Base-by-base conservation (phyloP, 306 rosid species). In the Acmispon strigosus region DNA sequence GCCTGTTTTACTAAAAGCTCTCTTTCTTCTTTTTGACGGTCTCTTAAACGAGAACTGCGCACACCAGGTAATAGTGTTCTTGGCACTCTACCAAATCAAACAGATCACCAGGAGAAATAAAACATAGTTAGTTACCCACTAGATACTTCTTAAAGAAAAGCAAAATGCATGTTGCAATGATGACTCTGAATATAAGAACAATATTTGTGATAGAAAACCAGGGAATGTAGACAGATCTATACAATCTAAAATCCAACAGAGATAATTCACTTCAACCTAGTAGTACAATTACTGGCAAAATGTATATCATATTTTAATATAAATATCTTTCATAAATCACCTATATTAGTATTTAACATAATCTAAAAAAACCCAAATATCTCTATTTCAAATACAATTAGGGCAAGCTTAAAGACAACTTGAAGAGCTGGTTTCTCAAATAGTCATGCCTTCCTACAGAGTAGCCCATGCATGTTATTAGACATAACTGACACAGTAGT, bases 31-130 rank as follows among this genome's bases (percentile, higher is more conserved):
- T 82, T 94, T 63, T 81, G 96, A 22, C 96, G 95, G 72, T 91
- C 96, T 83, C 88, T 86, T 61, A 86, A 72, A 63, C 99, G 92
- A 13, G 99, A 94, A 73, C 97, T 87, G 71, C 96, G 86, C 52
- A 94, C 91, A 39, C 99, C 97, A 19, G 99, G 97, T 73, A 94
- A 86, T 47, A 94, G 76, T 68, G 96, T 75, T 79, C 90, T 91
- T 62, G 99, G 99, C 66, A 94, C 91, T 72, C 99, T 91, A 78
- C 56, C 74, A 84, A 68, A 81, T 14, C 62, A 62, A 75, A 62
- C 76, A 80, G 58, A 85, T 57, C 49, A 86, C 55, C 75, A 80
- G 66, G 20, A 66, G 69, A 62, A 80, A 73, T 34, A 60, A 60
- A 20, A 72, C 20, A 45, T 41, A 36, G 70, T 60, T 36, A 53